Evolutionary conservation across 108 stramenopile species (phyloP), one percentile per base, ranked within the genome.

Genomic region (Nitzschia inconspicua): DNA sequence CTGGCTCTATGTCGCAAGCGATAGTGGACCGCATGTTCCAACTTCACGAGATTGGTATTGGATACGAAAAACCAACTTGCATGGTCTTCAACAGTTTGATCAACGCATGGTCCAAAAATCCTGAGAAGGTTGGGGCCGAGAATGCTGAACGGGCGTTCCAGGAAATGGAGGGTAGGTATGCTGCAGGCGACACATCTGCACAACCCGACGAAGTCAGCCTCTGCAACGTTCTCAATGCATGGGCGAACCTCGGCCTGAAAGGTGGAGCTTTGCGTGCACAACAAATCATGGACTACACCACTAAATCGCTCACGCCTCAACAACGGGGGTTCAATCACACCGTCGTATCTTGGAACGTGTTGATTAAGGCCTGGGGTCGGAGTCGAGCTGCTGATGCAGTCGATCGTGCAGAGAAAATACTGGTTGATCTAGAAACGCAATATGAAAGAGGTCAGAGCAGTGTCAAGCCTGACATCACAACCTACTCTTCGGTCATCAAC

Each of bases 1-100:
- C 73, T 29, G 73, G 65, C 30, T 50, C 69, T 14, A 60, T 72
- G 54, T 83, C 86, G 28, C 83, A 88, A 60, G 73, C 70, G 2
- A 77, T 76, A 8, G 72, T 88, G 46, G 82, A 88, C 64, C 79
- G 78, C 25, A 88, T 88, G 86, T 70, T 84, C 43, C 56, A 74
- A 28, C 58, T 88, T 63, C 85, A 88, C 44, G 53, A 70, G 14
- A 67, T 68, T 44, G 79, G 78, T 35, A 35, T 75, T 35, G 63
- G 78, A 5, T 68, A 73, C 49, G 76, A 73, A 16, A 66, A 79
- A 43, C 85, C 85, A 10, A 82, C 74, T 37, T 66, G 79, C 4
- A 60, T 86, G 42, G 79, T 82, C 9, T 84, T 83, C 61, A 88
- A 88, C 49, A 70, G 79, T 3, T 63, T 85, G 41, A 82, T 88